These are phyloP conservation scores for Juncus effusus DNA, from an alignment of 176 grass and related monocot species.

Conservation along the genomic window DNA sequence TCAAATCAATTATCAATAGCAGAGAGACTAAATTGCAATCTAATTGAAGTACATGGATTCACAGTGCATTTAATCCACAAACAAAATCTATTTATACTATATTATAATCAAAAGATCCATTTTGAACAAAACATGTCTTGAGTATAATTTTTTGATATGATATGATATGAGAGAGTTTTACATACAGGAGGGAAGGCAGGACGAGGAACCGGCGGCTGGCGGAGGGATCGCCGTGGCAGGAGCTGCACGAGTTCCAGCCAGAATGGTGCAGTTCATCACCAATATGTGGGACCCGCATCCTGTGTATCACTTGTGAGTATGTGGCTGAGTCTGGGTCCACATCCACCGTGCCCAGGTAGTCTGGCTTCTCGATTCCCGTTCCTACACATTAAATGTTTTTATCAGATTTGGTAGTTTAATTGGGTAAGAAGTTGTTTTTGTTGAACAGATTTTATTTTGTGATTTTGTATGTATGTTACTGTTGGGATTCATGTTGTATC, in stretches of 20 bases:
- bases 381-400: slow-evolving; percentile 28
- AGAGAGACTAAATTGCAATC: too few relatives aligned
- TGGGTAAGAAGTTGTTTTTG: neutral
- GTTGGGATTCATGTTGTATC: too few relatives aligned
- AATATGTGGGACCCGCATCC: slow-evolving; percentile 53
- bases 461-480: too few relatives aligned
- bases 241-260: slow-evolving; percentile 97
- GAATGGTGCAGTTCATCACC: slow-evolving; percentile 90
- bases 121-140: too few relatives aligned
- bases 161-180: neutral
- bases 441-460: neutral
- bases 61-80: too few relatives aligned
- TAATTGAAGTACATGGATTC: too few relatives aligned
- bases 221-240: slow-evolving; percentile 67
- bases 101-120: too few relatives aligned
- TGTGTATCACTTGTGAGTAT: slow-evolving; percentile 89
- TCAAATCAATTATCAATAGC: too few relatives aligned
- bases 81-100: too few relatives aligned
- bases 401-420: neutral
- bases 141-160: too few relatives aligned
- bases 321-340: slow-evolving; percentile 62
- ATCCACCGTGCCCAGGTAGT: slow-evolving; percentile 80
- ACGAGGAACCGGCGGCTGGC: slow-evolving; percentile 63
- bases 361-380: slow-evolving; percentile 83
- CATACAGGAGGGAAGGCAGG: slow-evolving; percentile 76